Evolutionary conservation across 176 grass and related monocot species (phyloP).

Genomic region (Paspalum notatum): DNA sequence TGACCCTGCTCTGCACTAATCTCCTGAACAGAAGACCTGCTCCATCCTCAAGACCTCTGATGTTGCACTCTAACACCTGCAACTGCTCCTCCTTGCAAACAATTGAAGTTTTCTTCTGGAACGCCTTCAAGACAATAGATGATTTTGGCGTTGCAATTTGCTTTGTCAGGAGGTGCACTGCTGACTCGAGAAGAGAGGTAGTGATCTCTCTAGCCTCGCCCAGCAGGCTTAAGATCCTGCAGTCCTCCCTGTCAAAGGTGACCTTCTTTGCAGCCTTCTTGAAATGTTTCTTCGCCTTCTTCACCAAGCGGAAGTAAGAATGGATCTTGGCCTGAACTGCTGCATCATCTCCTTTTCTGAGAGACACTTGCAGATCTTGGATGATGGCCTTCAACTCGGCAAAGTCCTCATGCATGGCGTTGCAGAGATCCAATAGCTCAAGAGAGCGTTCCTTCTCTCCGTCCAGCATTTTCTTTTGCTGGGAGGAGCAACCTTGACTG

Average conservation of each 20-base stretch:
- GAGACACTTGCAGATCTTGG: conserved; percentile 49
- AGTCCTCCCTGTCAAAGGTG: conserved; percentile 34
- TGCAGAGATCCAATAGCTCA: conserved; percentile 59
- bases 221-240: conserved; percentile 33
- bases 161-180: conserved; percentile 40
- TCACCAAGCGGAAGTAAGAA: conserved; percentile 49
- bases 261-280: conserved; percentile 55
- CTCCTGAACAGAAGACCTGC: conserved; percentile 57
- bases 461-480: conserved; percentile 54
- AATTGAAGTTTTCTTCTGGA: conserved; percentile 41
- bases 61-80: conserved; percentile 39
- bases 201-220: conserved; percentile 58
- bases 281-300: conserved; percentile 67
- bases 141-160: conserved; percentile 47
- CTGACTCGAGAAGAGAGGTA: conserved; percentile 51
- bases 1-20: conserved; percentile 57
- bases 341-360: conserved; percentile 51
- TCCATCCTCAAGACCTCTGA: conserved; percentile 53
- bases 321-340: conserved; percentile 36
- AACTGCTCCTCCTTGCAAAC: conserved; percentile 40
- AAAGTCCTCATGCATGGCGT: conserved; percentile 46
- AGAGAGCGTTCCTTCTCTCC: conserved; percentile 51
- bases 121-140: conserved; percentile 45
- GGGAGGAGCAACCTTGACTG: conserved; percentile 40
- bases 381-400: conserved; percentile 46